These are phyloP conservation scores for Elymus sibiricus DNA, from an alignment of 176 grass and related monocot genomes.

Conservation along the genomic window DNA sequence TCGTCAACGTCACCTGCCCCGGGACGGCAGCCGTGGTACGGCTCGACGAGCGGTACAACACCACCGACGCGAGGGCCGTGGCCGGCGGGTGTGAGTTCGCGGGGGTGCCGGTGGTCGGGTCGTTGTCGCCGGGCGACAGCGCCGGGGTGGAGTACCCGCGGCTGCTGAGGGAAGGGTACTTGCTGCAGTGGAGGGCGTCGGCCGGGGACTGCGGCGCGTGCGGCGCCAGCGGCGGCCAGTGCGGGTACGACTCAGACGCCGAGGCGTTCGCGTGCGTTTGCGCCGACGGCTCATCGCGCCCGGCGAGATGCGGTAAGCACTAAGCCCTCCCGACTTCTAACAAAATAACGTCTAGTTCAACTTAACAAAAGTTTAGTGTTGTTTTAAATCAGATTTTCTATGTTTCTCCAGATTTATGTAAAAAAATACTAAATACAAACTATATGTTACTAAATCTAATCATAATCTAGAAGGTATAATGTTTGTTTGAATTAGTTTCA, in stretches of 20 bases:
- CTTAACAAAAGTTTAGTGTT: no score
- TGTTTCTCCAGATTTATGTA: no score
- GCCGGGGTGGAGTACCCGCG: background rate
- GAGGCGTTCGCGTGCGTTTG: slow-evolving; percentile 50
- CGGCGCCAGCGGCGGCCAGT: slow-evolving; percentile 40
- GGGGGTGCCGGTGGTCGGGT: slow-evolving; percentile 38
- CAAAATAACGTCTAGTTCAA: background rate
- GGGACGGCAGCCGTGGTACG: background rate
- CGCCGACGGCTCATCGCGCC: slow-evolving; percentile 14
- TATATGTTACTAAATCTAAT: no score
- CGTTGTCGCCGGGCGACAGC: background rate
- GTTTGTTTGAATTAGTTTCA: no score
- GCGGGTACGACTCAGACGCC: slow-evolving; percentile 32
- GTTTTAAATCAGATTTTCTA: no score
- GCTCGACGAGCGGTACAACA: slow-evolving; percentile 2
- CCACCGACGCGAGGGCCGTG: background rate
- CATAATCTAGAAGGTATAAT: no score
- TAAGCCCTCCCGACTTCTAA: background rate
- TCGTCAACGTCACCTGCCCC: slow-evolving; percentile 26
- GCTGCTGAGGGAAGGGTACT: slow-evolving; percentile 34
- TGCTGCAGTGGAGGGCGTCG: slow-evolving; percentile 42
- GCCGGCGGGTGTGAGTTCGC: background rate
- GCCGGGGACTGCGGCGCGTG: slow-evolving; percentile 39
- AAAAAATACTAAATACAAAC: no score
- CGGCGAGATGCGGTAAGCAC: slow-evolving; percentile 31